phyloP scores from a whole-genome alignment of 257 asterid genomes.

The Solanum sparsipilum region DNA sequence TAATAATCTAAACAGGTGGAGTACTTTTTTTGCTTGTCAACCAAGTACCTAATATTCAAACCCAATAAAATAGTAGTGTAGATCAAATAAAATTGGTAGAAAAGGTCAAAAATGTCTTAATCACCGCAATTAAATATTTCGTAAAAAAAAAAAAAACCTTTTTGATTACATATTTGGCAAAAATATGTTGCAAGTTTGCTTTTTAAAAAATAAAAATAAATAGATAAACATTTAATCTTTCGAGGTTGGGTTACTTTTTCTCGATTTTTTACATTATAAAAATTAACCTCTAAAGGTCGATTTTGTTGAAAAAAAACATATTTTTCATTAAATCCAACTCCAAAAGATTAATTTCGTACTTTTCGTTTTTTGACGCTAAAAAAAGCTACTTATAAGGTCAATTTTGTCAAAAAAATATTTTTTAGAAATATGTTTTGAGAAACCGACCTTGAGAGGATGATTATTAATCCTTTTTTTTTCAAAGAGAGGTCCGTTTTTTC shows the following conservation, averaged over 20 bases:
- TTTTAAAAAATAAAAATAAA: too few species aligned
- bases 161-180: background rate
- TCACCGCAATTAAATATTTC: background rate
- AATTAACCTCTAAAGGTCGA: background rate
- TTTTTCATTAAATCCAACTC: background rate
- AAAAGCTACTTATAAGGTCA: background rate
- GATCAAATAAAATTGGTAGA: background rate
- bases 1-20: background rate
- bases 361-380: background rate
- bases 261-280: background rate
- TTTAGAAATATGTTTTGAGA: too few species aligned
- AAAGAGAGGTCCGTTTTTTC: background rate
- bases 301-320: too few species aligned
- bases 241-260: background rate
- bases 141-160: background rate
- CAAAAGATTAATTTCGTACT: background rate
- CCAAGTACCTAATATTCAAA: slow-evolving; percentile 2
- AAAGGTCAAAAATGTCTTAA: background rate
- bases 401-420: background rate
- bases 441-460: background rate
- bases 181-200: too few species aligned
- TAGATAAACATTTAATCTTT: background rate
- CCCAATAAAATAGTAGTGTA: background rate
- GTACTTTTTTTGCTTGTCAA: background rate
- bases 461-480: too few species aligned